phyloP scores from a whole-genome alignment of 352 stramenopile species.

The Phytophthora vignae region DNA sequence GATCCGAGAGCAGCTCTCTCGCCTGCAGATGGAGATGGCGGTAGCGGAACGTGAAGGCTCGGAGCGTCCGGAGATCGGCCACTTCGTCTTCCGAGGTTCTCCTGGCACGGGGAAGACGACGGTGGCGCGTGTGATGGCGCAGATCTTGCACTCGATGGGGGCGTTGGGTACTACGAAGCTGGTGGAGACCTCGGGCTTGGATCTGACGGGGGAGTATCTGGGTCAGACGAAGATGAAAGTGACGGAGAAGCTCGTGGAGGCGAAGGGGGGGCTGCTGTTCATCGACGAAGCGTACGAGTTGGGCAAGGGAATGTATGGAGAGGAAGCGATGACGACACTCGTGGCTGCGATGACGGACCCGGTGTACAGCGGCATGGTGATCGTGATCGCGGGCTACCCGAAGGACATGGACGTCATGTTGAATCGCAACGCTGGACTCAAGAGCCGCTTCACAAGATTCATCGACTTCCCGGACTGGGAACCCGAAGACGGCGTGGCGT shows the following conservation, averaged over 20 bases:
- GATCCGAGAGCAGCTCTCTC: constrained; percentile 60
- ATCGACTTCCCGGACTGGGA: constrained; percentile 93
- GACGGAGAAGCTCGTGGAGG: constrained; percentile 86
- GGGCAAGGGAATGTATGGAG: constrained; percentile 79
- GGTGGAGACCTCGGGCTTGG: constrained; percentile 86
- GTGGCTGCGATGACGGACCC: constrained; percentile 91
- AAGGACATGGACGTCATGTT: constrained; percentile 92
- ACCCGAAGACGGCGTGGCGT: constrained; percentile 77
- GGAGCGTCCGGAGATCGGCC: constrained; percentile 65
- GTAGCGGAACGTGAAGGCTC: constrained; percentile 74
- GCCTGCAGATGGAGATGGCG: constrained; percentile 62
- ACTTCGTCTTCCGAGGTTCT: constrained; percentile 90
- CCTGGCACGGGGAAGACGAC: constrained; percentile 93
- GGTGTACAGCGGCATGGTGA: constrained; percentile 84
- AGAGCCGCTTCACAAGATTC: constrained; percentile 92
- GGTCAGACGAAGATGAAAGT: constrained; percentile 92
- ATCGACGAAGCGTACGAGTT: constrained; percentile 94
- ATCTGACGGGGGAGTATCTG: constrained; percentile 91
- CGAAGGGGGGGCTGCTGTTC: constrained; percentile 93
- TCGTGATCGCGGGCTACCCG: constrained; percentile 93
- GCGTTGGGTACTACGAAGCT: constrained; percentile 93
- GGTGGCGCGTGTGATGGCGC: constrained; percentile 92
- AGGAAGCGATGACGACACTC: constrained; percentile 92
- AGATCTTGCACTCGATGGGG: constrained; percentile 94
- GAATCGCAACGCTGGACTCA: constrained; percentile 90